Percentiles rank a stretch among this genome's conserved stretches.
These are phyloP conservation scores for Corchorus capsularis DNA, from an alignment of 345 rosid genomes.

Conservation along the genomic window DNA sequence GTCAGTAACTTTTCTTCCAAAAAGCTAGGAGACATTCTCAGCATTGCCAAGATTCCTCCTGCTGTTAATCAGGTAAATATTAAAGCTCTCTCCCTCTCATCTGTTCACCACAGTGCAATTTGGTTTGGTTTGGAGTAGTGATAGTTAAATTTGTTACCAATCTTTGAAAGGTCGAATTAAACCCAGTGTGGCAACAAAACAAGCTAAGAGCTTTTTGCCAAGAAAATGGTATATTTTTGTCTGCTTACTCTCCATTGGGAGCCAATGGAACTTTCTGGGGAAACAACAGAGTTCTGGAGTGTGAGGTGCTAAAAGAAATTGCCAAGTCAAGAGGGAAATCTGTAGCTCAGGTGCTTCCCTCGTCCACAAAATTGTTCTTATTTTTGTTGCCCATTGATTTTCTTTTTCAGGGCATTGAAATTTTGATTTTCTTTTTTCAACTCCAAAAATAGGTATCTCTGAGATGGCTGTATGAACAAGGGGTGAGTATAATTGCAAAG, in stretches of 20 bases:
- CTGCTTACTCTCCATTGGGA: constrained; percentile 70
- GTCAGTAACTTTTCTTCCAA: constrained; percentile 83
- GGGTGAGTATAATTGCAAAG: constrained; percentile 50
- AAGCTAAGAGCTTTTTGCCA: constrained; percentile 61
- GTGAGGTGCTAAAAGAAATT: constrained; percentile 57
- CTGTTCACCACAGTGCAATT: not conserved
- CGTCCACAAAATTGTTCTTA: not conserved
- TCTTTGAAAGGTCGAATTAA: constrained; percentile 29
- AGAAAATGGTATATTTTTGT: constrained; percentile 43
- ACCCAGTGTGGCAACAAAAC: constrained; percentile 83
- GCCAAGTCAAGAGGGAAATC: constrained; percentile 64
- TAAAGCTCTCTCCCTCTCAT: not conserved
- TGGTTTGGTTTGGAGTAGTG: not conserved
- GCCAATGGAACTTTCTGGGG: constrained; percentile 71
- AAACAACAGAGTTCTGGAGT: constrained; percentile 57
- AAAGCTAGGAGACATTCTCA: constrained; percentile 60
- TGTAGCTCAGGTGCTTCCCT: constrained; percentile 57
- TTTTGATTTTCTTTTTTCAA: not conserved
- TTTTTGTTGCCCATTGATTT: not conserved
- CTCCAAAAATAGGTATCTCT: constrained; percentile 44
- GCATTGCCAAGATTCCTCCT: constrained; percentile 69
- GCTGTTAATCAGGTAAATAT: constrained; percentile 63
- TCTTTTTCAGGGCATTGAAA: not conserved
- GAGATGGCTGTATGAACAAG: constrained; percentile 67
- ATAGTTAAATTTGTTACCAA: not conserved